These are phyloP conservation scores for Diplocarpon mali DNA, from an alignment of 2,329 filamentous ascomycete genomes.

Conservation along the genomic window DNA sequence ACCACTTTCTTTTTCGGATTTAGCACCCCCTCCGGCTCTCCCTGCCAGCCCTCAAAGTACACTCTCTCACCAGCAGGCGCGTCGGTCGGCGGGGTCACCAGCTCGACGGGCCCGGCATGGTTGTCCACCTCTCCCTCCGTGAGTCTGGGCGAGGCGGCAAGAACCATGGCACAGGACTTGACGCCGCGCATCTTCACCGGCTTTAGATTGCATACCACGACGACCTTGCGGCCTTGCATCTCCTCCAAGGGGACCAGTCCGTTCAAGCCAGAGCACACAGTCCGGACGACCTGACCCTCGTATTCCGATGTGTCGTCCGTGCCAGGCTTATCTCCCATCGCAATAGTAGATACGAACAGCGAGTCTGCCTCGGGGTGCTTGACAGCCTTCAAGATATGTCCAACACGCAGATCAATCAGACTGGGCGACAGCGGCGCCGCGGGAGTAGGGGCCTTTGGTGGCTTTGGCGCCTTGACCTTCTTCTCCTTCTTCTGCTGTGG, in stretches of 20 bases:
- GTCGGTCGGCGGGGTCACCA: constrained; percentile 72
- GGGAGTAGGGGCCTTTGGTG: constrained; percentile 51
- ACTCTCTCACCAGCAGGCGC: constrained; percentile 77
- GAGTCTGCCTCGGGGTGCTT: constrained; percentile 96
- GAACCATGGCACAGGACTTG: constrained; percentile 77
- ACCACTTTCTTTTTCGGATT: constrained; percentile 97
- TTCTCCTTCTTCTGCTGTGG: constrained; percentile 66
- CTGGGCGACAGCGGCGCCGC: constrained; percentile 70
- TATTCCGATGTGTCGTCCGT: constrained; percentile 83
- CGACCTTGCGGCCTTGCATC: constrained; percentile 93
- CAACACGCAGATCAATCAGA: constrained; percentile 89
- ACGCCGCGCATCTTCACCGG: constrained; percentile 97
- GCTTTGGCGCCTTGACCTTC: constrained; percentile 79
- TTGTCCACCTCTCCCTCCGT: constrained; percentile 75
- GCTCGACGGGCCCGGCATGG: constrained; percentile 84
- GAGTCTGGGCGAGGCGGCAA: constrained; percentile 78
- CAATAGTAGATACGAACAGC: constrained; percentile 89
- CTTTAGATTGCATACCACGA: constrained; percentile 96
- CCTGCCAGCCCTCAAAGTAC: constrained; percentile 89
- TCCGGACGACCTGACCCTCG: constrained; percentile 84
- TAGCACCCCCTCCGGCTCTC: constrained; percentile 81
- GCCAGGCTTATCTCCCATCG: constrained; percentile 78
- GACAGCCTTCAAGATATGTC: constrained; percentile 92
- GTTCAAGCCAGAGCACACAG: constrained; percentile 93
- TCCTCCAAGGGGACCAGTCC: constrained; percentile 85